Conservation (phyloP, 2,329 filamentous ascomycete genomes). For the Alternaria angustiovoidea region DNA sequence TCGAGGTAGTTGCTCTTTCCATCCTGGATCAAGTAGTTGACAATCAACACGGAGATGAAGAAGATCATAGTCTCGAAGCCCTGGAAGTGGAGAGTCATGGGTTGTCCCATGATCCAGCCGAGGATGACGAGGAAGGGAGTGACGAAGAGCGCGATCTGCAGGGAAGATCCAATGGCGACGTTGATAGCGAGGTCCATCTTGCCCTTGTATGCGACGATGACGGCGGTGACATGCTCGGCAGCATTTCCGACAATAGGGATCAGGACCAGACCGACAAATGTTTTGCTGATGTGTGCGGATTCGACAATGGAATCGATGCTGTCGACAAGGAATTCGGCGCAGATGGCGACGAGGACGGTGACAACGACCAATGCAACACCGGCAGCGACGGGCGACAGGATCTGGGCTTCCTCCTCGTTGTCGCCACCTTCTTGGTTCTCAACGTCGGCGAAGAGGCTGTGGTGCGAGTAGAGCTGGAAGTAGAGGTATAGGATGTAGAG, state of each 20-base stretch:
- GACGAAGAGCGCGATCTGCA: constrained; percentile 66
- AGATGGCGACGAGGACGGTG: constrained; percentile 59
- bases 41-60: constrained; percentile 83
- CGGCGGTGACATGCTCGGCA: constrained; percentile 64
- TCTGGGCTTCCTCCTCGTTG: constrained; percentile 49
- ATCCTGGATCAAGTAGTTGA: constrained; percentile 87
- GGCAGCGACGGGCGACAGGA: constrained; percentile 56
- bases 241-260: constrained; percentile 66
- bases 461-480: constrained; percentile 63
- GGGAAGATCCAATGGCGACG: constrained; percentile 62
- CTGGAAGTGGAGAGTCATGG: constrained; percentile 79
- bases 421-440: constrained; percentile 43
- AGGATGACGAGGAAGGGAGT: constrained; percentile 66
- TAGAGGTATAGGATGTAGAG: constrained; percentile 64
- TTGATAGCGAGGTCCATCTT: constrained; percentile 67
- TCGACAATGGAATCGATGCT: constrained; percentile 64
- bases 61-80: constrained; percentile 88
- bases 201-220: constrained; percentile 64
- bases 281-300: constrained; percentile 61
- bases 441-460: constrained; percentile 56
- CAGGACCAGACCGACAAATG: constrained; percentile 65
- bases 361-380: constrained; percentile 57
- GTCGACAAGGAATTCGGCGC: constrained; percentile 63
- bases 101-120: constrained; percentile 62
- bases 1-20: constrained; percentile 88